Evolutionary conservation across 495 filamentous ascomycete genomes (phyloP).

Genomic region (Penicillium crystallinum): DNA sequence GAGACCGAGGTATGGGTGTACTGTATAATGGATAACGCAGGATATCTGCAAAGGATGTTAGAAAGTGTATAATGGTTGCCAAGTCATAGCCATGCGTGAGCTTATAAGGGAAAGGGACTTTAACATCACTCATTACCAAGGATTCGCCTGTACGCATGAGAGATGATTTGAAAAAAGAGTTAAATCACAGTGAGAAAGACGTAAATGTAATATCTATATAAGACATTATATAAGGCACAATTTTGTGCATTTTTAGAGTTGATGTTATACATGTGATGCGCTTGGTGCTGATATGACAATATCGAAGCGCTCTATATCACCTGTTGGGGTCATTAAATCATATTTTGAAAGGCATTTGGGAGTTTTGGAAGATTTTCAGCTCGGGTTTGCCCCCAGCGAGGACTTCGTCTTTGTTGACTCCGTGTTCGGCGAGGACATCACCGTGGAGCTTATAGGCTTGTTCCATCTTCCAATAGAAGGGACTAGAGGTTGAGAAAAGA

Average conservation of each 20-base stretch:
- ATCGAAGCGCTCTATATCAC: not conserved
- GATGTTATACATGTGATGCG: not conserved
- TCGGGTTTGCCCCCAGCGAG: constrained; percentile 1
- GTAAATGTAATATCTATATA: not conserved
- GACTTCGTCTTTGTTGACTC: constrained; percentile 7
- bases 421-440: constrained; percentile 27
- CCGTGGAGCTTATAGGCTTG: constrained; percentile 31
- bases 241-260: not conserved
- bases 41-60: too few species aligned
- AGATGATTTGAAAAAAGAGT: not conserved
- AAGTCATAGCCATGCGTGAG: too few species aligned
- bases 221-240: not conserved
- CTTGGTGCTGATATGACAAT: not conserved
- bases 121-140: too few species aligned
- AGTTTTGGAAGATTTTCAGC: not conserved
- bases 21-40: too few species aligned
- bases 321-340: not conserved
- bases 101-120: too few species aligned
- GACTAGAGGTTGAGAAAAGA: constrained; percentile 41
- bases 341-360: not conserved
- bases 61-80: too few species aligned
- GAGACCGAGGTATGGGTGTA: too few species aligned
- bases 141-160: too few species aligned
- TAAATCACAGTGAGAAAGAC: not conserved
- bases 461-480: constrained; percentile 39